Base-by-base conservation (phyloP, 2,329 filamentous ascomycete species). In the Penicillium sp. region DNA sequence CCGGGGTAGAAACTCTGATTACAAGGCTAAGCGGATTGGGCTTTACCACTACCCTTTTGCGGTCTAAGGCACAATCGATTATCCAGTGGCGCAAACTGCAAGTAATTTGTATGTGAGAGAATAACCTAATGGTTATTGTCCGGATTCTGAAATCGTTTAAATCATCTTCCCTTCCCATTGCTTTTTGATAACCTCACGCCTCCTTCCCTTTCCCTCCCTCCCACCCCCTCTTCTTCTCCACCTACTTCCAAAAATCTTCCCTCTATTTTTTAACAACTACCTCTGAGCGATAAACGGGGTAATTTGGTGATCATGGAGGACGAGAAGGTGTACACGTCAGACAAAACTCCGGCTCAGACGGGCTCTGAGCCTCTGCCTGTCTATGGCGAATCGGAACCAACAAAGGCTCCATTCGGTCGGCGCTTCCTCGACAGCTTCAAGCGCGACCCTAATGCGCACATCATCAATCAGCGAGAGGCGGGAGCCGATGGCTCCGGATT, bases 401-500 rank as follows among this genome's bases (percentile, higher is more conserved):
- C 71, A 1, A 59, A 60, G 31, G 63, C 47, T 22, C 55, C 56
- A 47, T 29, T 72, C 4, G 59, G 65, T 26, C 67, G 62, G 16
- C 73, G 75, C 7, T 68, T 77, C 26, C 49, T 71, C 6, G 75
- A 79, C 58, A 77, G 77, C 59, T 79, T 79, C 67, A 78, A 74
- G 62, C 68, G 74, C 52, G 76, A 79, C 58, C 77, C 77, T n/a
- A 76, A 77, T 68, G 73, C 74, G 3, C 68, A 69, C 35, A 69
- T 74, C 21, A 72, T 65, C 16, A 57, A 63, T n/a, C 57, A 65
- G 21, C 48, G 42, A 37, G 70, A 71, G 26, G 68, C 81, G 16
- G 80, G 79, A 52, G 79, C 79, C 7, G 81, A 84, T 74, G 82
- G 82, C 53, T 79, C 80, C 58, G 78, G 80, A 14, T 87, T 84